Percentiles rank a stretch among this genome's conserved stretches.
Conservation (phyloP, 106 monocot genomes). For the Agapanthus africanus region DNA sequence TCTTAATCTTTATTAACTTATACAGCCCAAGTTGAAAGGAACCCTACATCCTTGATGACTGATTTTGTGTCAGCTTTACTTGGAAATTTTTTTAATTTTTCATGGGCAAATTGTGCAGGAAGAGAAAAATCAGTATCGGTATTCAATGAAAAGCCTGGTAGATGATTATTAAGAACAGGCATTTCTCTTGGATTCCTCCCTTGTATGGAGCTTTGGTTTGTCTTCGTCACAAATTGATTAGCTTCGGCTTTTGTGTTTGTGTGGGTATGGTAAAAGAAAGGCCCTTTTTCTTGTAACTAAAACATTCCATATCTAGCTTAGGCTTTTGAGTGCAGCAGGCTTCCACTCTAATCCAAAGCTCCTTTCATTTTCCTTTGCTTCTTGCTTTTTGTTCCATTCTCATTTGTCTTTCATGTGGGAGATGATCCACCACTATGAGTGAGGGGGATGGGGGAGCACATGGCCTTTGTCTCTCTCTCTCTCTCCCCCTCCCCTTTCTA, state of each 20-base stretch:
- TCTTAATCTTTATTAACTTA: background rate
- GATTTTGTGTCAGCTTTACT: no score
- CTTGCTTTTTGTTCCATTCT: slow-evolving; percentile 8
- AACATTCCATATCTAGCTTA: background rate
- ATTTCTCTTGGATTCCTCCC: background rate
- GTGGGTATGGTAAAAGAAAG: slow-evolving; percentile 1
- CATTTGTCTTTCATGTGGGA: slow-evolving; percentile 12
- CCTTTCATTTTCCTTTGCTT: background rate
- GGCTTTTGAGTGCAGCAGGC: background rate
- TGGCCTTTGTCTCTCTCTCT: slow-evolving; percentile 2
- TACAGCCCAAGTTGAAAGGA: background rate
- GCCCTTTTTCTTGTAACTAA: background rate
- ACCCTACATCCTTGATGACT: background rate
- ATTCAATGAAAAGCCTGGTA: no score
- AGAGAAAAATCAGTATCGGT: no score
- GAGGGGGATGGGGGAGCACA: slow-evolving; percentile 9
- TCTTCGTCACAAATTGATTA: background rate
- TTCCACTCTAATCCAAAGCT: background rate
- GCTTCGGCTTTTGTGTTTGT: background rate
- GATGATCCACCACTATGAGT: slow-evolving; percentile 12
- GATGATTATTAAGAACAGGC: background rate
- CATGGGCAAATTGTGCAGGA: no score
- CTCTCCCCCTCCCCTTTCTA: background rate
- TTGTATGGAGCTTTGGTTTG: background rate
- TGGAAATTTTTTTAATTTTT: no score